Conservation (phyloP, 2,329 filamentous ascomycete genomes). For the Venturia effusa region DNA sequence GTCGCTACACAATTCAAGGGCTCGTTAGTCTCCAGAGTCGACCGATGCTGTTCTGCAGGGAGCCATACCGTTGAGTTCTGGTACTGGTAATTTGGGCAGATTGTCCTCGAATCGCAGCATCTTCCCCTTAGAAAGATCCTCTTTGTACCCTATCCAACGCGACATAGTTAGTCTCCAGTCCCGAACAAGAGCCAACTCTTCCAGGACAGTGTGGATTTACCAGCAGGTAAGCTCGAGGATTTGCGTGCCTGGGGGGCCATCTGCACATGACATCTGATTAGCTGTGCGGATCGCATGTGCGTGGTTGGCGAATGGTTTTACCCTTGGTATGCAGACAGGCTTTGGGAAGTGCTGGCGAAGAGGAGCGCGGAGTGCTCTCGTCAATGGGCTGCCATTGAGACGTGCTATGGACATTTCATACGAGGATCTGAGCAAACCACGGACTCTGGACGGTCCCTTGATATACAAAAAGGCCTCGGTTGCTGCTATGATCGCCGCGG, state of each 20-base stretch:
- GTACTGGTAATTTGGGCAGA: constrained; percentile 68
- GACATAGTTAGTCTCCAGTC: constrained; percentile 8
- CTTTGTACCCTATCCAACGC: constrained; percentile 53
- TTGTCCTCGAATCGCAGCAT: constrained; percentile 83
- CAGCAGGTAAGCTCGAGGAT: constrained; percentile 35
- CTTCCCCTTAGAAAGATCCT: constrained; percentile 66
- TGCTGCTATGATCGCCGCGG: neutral
- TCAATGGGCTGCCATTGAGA: constrained; percentile 10
- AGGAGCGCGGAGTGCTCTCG: constrained; percentile 11
- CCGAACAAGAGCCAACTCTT: neutral
- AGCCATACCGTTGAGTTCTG: constrained; percentile 51
- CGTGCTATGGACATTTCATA: constrained; percentile 11
- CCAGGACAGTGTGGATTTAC: constrained; percentile 21
- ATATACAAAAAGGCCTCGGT: constrained; percentile 3
- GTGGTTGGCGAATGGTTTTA: neutral
- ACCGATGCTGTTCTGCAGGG: neutral
- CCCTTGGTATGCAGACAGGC: neutral
- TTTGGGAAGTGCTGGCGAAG: neutral
- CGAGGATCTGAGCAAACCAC: neutral
- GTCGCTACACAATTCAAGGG: constrained; percentile 44
- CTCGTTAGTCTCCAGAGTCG: neutral
- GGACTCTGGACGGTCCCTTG: neutral
- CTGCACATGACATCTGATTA: constrained; percentile 2
- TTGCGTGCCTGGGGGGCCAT: constrained; percentile 26
- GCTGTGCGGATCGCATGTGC: neutral